These are phyloP conservation scores for Venturia carpophila DNA, from an alignment of 2,329 filamentous ascomycete species.

Conservation along the genomic window DNA sequence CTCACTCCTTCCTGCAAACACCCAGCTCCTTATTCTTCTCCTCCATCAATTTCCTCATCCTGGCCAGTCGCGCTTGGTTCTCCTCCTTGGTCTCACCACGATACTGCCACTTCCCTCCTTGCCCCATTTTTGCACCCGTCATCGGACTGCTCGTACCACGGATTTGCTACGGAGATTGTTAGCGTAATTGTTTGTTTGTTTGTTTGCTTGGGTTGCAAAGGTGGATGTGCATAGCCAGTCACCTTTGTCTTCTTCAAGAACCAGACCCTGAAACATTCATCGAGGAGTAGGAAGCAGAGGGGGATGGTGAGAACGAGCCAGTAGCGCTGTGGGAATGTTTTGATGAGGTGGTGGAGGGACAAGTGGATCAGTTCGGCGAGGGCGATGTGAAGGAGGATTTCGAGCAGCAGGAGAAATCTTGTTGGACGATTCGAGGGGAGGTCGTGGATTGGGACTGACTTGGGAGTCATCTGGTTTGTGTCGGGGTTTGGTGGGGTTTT, in stretches of 20 bases:
- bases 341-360: neutral
- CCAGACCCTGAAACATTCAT: neutral
- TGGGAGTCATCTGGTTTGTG: neutral
- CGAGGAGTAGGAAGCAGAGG: neutral
- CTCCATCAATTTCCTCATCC: neutral
- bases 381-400: neutral
- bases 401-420: neutral
- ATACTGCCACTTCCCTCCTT: neutral
- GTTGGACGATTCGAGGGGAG: neutral
- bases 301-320: neutral
- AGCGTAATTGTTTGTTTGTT: neutral
- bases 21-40: neutral
- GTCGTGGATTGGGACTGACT: no score
- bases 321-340: neutral
- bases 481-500: neutral
- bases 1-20: neutral
- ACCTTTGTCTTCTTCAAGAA: neutral
- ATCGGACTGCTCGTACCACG: neutral
- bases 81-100: neutral
- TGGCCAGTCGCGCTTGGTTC: neutral
- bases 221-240: neutral
- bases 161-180: neutral
- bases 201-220: no score
- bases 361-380: neutral
- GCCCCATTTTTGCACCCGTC: neutral